phyloP scores from a whole-genome alignment of 2,329 filamentous ascomycete species.

The Ophiocordyceps camponoti-rufipedis region DNA sequence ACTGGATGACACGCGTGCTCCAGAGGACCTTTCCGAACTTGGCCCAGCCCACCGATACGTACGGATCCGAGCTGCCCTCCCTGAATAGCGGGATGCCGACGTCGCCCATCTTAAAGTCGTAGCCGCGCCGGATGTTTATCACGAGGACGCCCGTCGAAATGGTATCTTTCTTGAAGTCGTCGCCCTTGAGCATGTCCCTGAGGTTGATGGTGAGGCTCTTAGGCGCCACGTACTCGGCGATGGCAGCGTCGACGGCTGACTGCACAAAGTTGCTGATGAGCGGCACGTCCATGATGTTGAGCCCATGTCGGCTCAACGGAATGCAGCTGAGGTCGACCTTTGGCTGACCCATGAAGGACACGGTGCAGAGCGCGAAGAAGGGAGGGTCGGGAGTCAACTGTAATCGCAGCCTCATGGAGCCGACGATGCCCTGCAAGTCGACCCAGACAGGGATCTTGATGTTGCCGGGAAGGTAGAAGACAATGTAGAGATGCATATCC shows the following conservation, averaged over 20 bases:
- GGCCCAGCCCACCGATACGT: conserved; percentile 57
- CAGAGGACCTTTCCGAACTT: conserved; percentile 52
- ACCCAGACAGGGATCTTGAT: conserved; percentile 50
- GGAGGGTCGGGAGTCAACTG: conserved; percentile 63
- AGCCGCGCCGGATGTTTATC: conserved; percentile 46
- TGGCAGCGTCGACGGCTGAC: conserved; percentile 52
- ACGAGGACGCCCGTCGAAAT: conserved; percentile 43
- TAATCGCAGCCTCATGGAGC: conserved; percentile 48
- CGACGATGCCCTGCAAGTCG: conserved; percentile 53
- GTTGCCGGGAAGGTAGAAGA: conserved; percentile 47
- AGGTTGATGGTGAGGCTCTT: conserved; percentile 57
- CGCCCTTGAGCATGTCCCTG: conserved; percentile 60
- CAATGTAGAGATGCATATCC: conserved; percentile 44
- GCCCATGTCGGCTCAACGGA: conserved; percentile 47
- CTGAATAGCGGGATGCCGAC: conserved; percentile 39
- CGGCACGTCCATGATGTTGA: conserved; percentile 61
- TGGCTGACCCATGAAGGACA: conserved; percentile 59
- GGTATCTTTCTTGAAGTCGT: conserved; percentile 66
- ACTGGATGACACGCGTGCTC: conserved; percentile 42
- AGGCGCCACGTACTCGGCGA: conserved; percentile 59
- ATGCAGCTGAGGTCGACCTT: conserved; percentile 54
- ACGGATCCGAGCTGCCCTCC: conserved; percentile 46
- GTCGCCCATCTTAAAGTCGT: conserved; percentile 56
- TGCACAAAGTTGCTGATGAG: conserved; percentile 61
- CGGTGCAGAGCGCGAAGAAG: conserved; percentile 56